Conservation (phyloP, 345 rosid genomes). For the Salix caprea region DNA sequence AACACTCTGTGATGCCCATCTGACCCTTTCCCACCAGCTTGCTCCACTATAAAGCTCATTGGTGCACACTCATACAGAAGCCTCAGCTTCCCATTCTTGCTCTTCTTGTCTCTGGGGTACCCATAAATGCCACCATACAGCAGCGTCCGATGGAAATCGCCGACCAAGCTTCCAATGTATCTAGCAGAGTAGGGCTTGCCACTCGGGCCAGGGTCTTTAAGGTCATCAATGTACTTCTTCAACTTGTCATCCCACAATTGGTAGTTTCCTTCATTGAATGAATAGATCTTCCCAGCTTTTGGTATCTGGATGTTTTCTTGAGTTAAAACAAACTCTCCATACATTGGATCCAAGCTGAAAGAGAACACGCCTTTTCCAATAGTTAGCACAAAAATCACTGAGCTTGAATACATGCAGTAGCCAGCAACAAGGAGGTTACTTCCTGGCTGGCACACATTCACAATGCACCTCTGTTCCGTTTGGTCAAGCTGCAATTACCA, state of each 20-base stretch:
- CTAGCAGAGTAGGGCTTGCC: slow-evolving; percentile 89
- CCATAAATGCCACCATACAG: slow-evolving; percentile 92
- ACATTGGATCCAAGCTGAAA: slow-evolving; percentile 91
- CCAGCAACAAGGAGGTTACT: slow-evolving; percentile 89
- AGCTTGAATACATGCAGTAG: slow-evolving; percentile 96
- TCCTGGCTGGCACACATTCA: slow-evolving; percentile 93
- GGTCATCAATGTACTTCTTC: slow-evolving; percentile 87
- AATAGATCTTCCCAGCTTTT: slow-evolving; percentile 68
- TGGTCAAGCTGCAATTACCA: slow-evolving; percentile 52
- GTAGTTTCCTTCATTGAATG: slow-evolving; percentile 95
- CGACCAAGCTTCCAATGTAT: slow-evolving; percentile 92
- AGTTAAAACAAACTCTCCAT: slow-evolving; percentile 87
- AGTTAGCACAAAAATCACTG: slow-evolving; percentile 77
- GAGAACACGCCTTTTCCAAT: slow-evolving; percentile 77
- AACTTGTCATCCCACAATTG: slow-evolving; percentile 85
- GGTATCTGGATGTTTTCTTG: slow-evolving; percentile 84
- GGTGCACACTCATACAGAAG: slow-evolving; percentile 93
- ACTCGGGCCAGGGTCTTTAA: slow-evolving; percentile 85
- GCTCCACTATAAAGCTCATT: slow-evolving; percentile 91
- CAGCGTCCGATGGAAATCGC: slow-evolving; percentile 85
- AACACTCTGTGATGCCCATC: slow-evolving; percentile 79
- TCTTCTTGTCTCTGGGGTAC: slow-evolving; percentile 85
- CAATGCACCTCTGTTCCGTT: slow-evolving; percentile 56
- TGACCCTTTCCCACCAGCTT: slow-evolving; percentile 98
- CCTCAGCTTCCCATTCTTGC: slow-evolving; percentile 93